Evolutionary conservation across 2,329 filamentous ascomycete species (phyloP).

Genomic region (Cladosporium sp.): DNA sequence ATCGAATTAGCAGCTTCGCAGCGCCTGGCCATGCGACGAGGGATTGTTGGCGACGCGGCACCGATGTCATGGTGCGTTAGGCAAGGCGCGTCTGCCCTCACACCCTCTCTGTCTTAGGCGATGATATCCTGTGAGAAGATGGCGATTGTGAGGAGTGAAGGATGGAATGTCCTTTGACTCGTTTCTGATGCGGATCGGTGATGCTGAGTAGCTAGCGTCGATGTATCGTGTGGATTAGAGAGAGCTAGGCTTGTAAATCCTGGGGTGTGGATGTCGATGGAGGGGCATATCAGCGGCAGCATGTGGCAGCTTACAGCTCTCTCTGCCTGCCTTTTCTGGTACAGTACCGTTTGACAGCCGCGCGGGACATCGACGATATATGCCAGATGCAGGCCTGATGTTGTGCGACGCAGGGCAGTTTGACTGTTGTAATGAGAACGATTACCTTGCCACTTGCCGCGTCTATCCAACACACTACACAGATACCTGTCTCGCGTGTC

Average conservation of each 20-base stretch:
- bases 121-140: neutral
- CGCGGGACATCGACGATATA: conserved; percentile 10
- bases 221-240: neutral
- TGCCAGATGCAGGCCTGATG: neutral
- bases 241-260: conserved; percentile 1
- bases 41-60: conserved; percentile 6
- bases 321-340: neutral
- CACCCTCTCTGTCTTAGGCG: neutral
- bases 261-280: conserved; percentile 4
- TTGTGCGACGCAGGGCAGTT: neutral
- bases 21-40: conserved; percentile 11
- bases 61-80: conserved; percentile 17
- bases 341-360: conserved; percentile 3
- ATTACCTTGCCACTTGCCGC: neutral
- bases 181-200: conserved; percentile 5
- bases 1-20: neutral
- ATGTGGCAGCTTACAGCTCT: conserved; percentile 4
- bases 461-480: neutral
- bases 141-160: neutral
- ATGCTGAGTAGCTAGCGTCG: conserved; percentile 9
- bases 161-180: neutral
- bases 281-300: conserved; percentile 1
- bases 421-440: neutral
- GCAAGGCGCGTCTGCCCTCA: neutral
- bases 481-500: neutral